Evolutionary conservation across 2,329 filamentous ascomycete species (phyloP), one percentile per base, ranked within the genome.

Genomic region (Venturia oleaginea): DNA sequence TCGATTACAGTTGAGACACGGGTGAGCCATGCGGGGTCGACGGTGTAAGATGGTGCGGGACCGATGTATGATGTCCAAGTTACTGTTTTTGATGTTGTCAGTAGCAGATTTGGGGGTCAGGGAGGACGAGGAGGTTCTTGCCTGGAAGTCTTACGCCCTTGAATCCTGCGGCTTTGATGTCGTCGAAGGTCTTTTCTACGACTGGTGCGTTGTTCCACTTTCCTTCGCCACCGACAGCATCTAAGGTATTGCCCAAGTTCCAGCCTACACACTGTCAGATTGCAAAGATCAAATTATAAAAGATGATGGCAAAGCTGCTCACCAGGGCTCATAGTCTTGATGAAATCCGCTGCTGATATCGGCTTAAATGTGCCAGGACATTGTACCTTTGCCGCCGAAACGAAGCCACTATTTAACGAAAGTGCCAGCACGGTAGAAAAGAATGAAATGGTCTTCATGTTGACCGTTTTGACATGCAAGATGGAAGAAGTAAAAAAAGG

Each of bases 191-290:
- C 1, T 71, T 70, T 2, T 73, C 74, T 6, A 78, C 74, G 0
- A 84, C 82, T 0, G 80, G 77, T 0, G 79, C 75, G 65, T 86
- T 86, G 67, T 83, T 83, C 84, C 83, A 86, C 2, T 79, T 81
- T 5, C 81, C 83, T 70, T 86, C 84, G 60, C 79, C 75, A 5
- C 83, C 79, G 8, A 79, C 72, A 1, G 83, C 82, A 69, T 86
- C 84, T 37, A 86, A 76, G 0, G 83, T 84, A 64, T 86, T 86
- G 11, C 84, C 84, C 10, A 85, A 68, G 67, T 86, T 86, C 84
- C 84, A 86, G 8, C 84, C 83, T 0, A 83, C 80, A 13, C 22
- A 10, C 5, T 34, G 22, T 60, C 7, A 59, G 27, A 59, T 59
- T 19, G 32, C 19, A 11, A 17, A 8, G 4, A 40, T 40, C 4